These are phyloP conservation scores for Apiotrichum sp. DNA, from an alignment of 1,284 basidiomycete genomes.

Conservation along the genomic window DNA sequence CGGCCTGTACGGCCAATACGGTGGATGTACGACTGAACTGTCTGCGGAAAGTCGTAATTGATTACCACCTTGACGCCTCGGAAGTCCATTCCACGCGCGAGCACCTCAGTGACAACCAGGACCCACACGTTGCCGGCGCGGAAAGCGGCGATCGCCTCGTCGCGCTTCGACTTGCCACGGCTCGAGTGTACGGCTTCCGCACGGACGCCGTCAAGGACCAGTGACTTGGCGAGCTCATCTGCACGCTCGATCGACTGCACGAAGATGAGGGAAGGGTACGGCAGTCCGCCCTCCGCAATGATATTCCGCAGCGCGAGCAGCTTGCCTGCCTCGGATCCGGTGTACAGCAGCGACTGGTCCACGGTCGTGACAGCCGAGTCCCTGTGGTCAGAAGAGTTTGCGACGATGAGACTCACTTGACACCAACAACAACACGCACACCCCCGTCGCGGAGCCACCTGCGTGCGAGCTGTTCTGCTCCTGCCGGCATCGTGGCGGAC, in stretches of 20 bases:
- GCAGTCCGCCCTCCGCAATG: slow-evolving; percentile 68
- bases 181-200: slow-evolving; percentile 90
- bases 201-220: slow-evolving; percentile 75
- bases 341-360: slow-evolving; percentile 79
- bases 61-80: slow-evolving; percentile 89
- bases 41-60: slow-evolving; percentile 94
- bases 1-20: slow-evolving; percentile 93
- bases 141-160: slow-evolving; percentile 78
- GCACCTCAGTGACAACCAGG: slow-evolving; percentile 86
- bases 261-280: slow-evolving; percentile 88
- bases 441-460: slow-evolving; percentile 69
- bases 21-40: slow-evolving; percentile 90
- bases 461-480: slow-evolving; percentile 80
- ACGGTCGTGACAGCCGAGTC: slow-evolving; percentile 74
- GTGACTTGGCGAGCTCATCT: slow-evolving; percentile 78
- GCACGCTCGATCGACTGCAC: slow-evolving; percentile 89
- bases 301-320: slow-evolving; percentile 74
- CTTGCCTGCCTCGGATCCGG: slow-evolving; percentile 88
- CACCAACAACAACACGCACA: slow-evolving; percentile 83
- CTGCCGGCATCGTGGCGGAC: slow-evolving; percentile 87
- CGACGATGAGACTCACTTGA: slow-evolving; percentile 60
- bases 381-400: slow-evolving; percentile 48
- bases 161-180: slow-evolving; percentile 76
- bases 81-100: slow-evolving; percentile 97
- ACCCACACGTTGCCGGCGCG: slow-evolving; percentile 83